Base-by-base conservation (phyloP, 164 flowering plant species). In the Tetracentron sinense region DNA sequence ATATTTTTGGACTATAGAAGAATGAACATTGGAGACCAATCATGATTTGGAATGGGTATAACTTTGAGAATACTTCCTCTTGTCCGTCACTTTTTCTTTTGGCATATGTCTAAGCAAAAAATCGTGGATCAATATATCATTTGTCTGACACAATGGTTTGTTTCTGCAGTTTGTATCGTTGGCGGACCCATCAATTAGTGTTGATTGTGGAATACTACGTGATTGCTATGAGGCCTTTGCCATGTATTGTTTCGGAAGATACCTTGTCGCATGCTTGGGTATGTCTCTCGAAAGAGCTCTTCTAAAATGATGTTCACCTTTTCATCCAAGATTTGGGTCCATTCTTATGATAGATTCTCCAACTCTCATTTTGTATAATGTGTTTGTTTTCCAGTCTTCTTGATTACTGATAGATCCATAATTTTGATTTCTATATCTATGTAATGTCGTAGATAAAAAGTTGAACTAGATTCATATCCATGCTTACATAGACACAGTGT, bases 201-300 rank as follows among this genome's bases (percentile, higher is more conserved):
- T 94, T 72, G 81, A 86, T 61, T 76, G 78, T 70, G 96, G 72
- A 77, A 91, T 94, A 66, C 81, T 91, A 26, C 92, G 99, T 58
- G 99, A 94, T 76, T 83, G 96, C 82, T 94, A 94, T 76, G 99
- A 94, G 73, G 83, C 99, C 57, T 91, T 94, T 75, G 99, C 99
- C 28, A 94, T 94, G 99, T 94, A 94, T 69, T 94, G 96, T 82
- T 94, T 94, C 73, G 99, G 96, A 60, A 84, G 99, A 77, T 94
- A 94, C 72, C 96, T 94, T 30, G 75, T 89, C 61, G 99, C 97
- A 48, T 91, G 97, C 72, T 81, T 94, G 78, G 99, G 99, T 94
- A 89, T 66, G 87, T 55, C 48, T 59, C 53, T 21, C 10, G 22
- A 38, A 47, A 48, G 19, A 16, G 3, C 20, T 30, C 7, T 4